Evolutionary conservation across 495 filamentous ascomycete species (phyloP), one percentile per base, ranked within the genome.

Genomic region (Sphaerosporella brunnea): DNA sequence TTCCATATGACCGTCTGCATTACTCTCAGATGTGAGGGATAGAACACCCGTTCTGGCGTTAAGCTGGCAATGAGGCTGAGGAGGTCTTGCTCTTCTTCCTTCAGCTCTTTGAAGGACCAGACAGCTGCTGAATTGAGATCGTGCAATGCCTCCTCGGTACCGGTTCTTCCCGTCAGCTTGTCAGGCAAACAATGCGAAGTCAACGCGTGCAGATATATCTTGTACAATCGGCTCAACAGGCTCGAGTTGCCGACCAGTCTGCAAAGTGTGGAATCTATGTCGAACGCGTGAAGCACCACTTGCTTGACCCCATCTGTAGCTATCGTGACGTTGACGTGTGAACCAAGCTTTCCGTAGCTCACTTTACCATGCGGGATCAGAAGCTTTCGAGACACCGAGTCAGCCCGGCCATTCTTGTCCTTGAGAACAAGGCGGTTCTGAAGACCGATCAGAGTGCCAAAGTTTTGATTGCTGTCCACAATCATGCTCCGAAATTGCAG

Each of bases 151-250:
- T 79, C 65, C 48, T 82, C 79, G 0, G 75, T 80, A 0, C 80
- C 80, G 2, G 75, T 82, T 21, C 61, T 65, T 0, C 53, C 47
- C 0, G 73, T 78, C 0, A 82, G 56, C 0, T 66, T 63, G 51
- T 84, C 80, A 0, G 72, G 68, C 0, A 80, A 50, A 36, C 66
- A 71, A 42, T 65, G 69, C 1, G 75, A 72, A 0, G 78, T 82
- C 0, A 76, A n/a, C 0, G 75, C 77, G 51, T 82, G 75, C 1
- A 82, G 63, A 44, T 73, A 74, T 30, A 63, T 67, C 8, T 73
- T 52, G 42, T 65, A 67, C 0, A 81, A 58, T 51, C 68, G 73
- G 62, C 70, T 73, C 13, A 69, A 63, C 1, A 79, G 42, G 19
- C 65, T 71, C 0, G 70, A 69, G 51, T 69, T 69, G 32, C 73